A percentile compares a stretch with the other conserved stretches of the same genome.
Evolutionary conservation across 2,329 filamentous ascomycete genomes (phyloP).

Genomic region (Anthostomella pinea): DNA sequence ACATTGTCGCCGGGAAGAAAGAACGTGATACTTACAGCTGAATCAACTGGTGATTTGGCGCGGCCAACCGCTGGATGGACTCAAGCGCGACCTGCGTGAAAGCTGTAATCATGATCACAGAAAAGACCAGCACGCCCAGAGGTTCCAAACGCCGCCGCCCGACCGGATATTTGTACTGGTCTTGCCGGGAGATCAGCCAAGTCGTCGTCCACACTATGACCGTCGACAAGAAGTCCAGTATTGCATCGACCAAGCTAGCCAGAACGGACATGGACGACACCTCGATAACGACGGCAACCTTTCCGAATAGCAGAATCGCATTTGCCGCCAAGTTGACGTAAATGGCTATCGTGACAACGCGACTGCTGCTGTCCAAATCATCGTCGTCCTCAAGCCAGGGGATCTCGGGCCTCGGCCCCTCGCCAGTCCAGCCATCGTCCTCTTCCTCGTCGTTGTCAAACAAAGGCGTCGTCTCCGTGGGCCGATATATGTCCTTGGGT

Average conservation of each 20-base stretch:
- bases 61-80: slow-evolving; percentile 62
- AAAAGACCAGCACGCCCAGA: slow-evolving; percentile 77
- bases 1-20: background rate
- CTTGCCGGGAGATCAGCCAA: slow-evolving; percentile 68
- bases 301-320: slow-evolving; percentile 68
- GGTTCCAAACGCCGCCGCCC: slow-evolving; percentile 74
- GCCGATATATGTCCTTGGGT: slow-evolving; percentile 81
- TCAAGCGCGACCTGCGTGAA: slow-evolving; percentile 76
- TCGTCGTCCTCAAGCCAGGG: slow-evolving; percentile 71
- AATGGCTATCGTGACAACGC: slow-evolving; percentile 81
- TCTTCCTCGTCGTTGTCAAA: slow-evolving; percentile 50
- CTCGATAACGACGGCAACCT: slow-evolving; percentile 72
- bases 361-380: slow-evolving; percentile 66
- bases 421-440: slow-evolving; percentile 39
- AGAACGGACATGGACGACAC: slow-evolving; percentile 81
- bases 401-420: slow-evolving; percentile 50
- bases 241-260: slow-evolving; percentile 74
- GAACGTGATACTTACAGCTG: slow-evolving; percentile 47
- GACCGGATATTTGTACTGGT: slow-evolving; percentile 76
- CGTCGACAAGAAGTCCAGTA: slow-evolving; percentile 77
- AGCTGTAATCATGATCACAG: slow-evolving; percentile 81
- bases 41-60: slow-evolving; percentile 65
- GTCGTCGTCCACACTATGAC: slow-evolving; percentile 79
- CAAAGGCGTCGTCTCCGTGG: slow-evolving; percentile 66
- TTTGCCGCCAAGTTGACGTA: slow-evolving; percentile 84